These are phyloP conservation scores for Trypanosoma boissoni DNA, from an alignment of 208 protist genomes.

Conservation along the genomic window DNA sequence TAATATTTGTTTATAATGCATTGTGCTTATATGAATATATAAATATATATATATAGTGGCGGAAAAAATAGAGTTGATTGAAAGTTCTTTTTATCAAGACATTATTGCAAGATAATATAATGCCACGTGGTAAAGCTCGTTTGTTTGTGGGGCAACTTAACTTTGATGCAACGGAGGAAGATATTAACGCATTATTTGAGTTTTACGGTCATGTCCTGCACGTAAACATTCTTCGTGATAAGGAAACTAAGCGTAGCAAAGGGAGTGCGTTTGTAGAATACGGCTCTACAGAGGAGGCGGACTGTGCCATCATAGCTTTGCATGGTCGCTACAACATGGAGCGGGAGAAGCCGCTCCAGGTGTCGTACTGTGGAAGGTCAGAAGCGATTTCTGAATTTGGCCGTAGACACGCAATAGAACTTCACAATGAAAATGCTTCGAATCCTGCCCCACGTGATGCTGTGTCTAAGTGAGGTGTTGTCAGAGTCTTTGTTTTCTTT, in stretches of 20 bases:
- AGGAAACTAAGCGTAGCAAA: conserved; percentile 43
- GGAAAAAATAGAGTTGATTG: no score
- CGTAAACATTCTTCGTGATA: conserved; percentile 66
- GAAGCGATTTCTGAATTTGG: conserved; percentile 65
- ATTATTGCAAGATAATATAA: background rate
- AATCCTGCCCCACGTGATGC: conserved; percentile 56
- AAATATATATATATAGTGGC: no score
- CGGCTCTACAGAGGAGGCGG: conserved; percentile 59
- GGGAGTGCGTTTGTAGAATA: conserved; percentile 69
- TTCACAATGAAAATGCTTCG: conserved; percentile 54
- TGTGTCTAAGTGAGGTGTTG: background rate
- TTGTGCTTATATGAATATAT: no score
- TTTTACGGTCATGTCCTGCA: conserved; percentile 74
- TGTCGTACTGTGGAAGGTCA: conserved; percentile 64
- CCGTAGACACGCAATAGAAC: conserved; percentile 49
- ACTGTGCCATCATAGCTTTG: conserved; percentile 64
- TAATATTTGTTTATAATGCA: no score
- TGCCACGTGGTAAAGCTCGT: conserved; percentile 31
- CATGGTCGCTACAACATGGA: conserved; percentile 74
- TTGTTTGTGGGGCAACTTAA: conserved; percentile 77
- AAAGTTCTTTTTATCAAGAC: no score
- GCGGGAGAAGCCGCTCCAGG: conserved; percentile 73
- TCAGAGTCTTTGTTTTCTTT: no score
- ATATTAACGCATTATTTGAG: conserved; percentile 61
- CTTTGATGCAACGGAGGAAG: conserved; percentile 64